These are phyloP conservation scores for Claviceps sp. DNA, from an alignment of 2,329 filamentous ascomycete species.

Conservation along the genomic window DNA sequence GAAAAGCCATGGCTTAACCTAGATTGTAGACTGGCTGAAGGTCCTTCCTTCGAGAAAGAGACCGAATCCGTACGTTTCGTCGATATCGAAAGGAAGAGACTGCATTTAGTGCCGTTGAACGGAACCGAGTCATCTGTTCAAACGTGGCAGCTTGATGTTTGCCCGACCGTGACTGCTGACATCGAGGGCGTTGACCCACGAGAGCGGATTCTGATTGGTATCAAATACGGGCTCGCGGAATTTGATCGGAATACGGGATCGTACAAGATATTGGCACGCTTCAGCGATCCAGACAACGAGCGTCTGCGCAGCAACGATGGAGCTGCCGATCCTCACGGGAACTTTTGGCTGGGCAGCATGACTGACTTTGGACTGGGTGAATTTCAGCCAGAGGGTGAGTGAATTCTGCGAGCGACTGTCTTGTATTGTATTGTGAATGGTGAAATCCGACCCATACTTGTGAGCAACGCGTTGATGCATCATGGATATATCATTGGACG, in stretches of 20 bases:
- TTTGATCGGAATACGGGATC: conserved; percentile 48
- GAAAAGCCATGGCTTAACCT: conserved; percentile 42
- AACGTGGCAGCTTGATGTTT: conserved; percentile 42
- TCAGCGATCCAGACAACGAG: conserved; percentile 30
- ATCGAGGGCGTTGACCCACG: conserved; percentile 51
- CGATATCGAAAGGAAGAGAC: conserved; percentile 65
- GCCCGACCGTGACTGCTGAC: conserved; percentile 60
- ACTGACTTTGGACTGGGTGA: conserved; percentile 51
- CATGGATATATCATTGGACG: not conserved
- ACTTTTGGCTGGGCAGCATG: conserved; percentile 81
- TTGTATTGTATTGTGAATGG: too few species aligned
- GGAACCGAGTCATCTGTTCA: conserved; percentile 49
- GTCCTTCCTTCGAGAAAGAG: conserved; percentile 56
- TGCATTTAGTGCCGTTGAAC: conserved; percentile 57
- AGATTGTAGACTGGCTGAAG: conserved; percentile 58
- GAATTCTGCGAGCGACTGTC: too few species aligned
- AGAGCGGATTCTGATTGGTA: conserved; percentile 60
- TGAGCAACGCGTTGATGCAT: not conserved
- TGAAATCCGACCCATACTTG: not conserved
- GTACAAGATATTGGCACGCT: conserved; percentile 40
- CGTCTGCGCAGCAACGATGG: conserved; percentile 68
- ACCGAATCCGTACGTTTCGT: conserved; percentile 60
- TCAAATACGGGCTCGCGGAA: conserved; percentile 72
- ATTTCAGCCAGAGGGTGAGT: conserved; percentile 47
- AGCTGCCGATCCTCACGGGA: conserved; percentile 62